Percentiles rank a stretch among this genome's conserved stretches.
These are phyloP conservation scores for Globisporangium rhizosaccharum DNA, from an alignment of 352 stramenopile genomes.

Conservation along the genomic window DNA sequence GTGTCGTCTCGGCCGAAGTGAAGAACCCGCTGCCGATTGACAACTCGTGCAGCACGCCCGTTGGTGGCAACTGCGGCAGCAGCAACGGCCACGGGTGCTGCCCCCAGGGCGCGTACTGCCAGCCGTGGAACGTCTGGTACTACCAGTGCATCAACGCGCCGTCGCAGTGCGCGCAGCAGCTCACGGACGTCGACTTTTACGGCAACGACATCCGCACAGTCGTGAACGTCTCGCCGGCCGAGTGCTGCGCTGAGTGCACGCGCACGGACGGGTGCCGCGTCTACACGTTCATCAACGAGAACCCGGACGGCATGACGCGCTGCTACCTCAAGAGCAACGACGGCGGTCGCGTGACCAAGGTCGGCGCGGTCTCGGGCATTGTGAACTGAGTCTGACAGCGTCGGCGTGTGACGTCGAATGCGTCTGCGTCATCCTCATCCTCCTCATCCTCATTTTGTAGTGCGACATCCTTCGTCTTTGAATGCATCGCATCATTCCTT, in stretches of 20 bases:
- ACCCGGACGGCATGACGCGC: conserved; percentile 19
- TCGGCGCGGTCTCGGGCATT: conserved; percentile 10
- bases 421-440: too few species aligned
- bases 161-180: conserved; percentile 25
- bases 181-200: conserved; percentile 36
- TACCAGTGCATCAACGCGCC: conserved; percentile 39
- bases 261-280: conserved; percentile 33
- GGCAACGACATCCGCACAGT: conserved; percentile 31
- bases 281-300: conserved; percentile 40
- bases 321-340: conserved; percentile 33
- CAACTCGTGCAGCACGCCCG: conserved; percentile 13
- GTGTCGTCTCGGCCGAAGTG: conserved; percentile 6
- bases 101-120: conserved; percentile 30
- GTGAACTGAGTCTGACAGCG: neutral
- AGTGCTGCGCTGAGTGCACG: conserved; percentile 36
- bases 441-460: too few species aligned
- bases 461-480: too few species aligned
- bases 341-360: neutral
- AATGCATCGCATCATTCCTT: too few species aligned
- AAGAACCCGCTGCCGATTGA: conserved; percentile 1
- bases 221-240: conserved; percentile 20
- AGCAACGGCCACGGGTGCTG: conserved; percentile 18
- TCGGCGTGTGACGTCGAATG: too few species aligned
- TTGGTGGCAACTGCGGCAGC: conserved; percentile 16
- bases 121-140: conserved; percentile 29